Evolutionary conservation across 441 rosid genomes (phyloP), one percentile per base, ranked within the genome.

Genomic region (Mallotus repandus): DNA sequence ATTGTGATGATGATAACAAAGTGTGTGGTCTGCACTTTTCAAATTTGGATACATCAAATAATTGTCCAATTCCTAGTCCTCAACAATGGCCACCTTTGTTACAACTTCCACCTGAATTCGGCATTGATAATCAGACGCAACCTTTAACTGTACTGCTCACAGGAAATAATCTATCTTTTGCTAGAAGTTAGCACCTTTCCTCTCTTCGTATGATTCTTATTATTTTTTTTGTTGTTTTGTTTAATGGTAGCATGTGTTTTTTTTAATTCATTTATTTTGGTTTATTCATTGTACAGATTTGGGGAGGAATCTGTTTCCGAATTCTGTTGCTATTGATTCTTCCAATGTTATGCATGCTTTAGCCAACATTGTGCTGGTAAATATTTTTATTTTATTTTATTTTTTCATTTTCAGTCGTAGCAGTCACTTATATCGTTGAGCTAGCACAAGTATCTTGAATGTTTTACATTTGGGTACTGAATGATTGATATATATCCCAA

Each of bases 31-130:
- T 86, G 72, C 72, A 84, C 74, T 84, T 81, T 74, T 91, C 96
- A 0, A 74, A 80, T 76, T 3, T 69, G 53, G 85, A 77, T 68
- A 89, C 88, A 81, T 87, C 76, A 41, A 61, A 21, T 12, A 71
- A 64, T 74, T 93, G 99, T 74, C 74, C 88, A 8, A 74, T 90
- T 77, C 81, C 78, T 46, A 79, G 56, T 58, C 98, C 97, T 29
- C 83, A 87, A 7, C 74, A 78, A 46, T 91, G 97, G 97, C 91
- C 98, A 64, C 91, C 97, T 4, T 35, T 93, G 71, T 84, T 93
- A 16, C 96, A 89, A 68, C 75, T 93, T 56, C 97, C 98, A 0
- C 79, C 77, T 78, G 83, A 72, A 69, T 83, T 96, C 5, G 91
- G 96, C 81, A 81, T 89, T 79, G 71, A 14, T 5, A 77, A 81